Evolutionary conservation across 129 eudicot genomes (phyloP).

Genomic region (Artemisia annua): DNA sequence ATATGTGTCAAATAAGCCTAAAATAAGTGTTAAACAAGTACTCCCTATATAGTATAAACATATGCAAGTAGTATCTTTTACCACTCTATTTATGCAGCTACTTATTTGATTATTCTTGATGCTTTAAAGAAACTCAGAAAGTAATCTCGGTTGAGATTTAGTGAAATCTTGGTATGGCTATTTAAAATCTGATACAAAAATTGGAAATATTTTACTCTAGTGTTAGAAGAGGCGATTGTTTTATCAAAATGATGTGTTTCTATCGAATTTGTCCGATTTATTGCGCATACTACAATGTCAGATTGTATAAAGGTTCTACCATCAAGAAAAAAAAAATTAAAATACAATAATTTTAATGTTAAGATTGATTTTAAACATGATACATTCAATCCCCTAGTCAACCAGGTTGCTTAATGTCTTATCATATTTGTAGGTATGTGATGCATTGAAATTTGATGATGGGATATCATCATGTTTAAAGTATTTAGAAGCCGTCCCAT

Average conservation of each 20-base stretch:
- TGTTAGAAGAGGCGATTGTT: background rate
- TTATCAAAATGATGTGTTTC: background rate
- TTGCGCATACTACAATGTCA: background rate
- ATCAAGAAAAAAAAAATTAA: background rate
- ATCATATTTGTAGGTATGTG: slow-evolving; percentile 56
- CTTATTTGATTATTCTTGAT: too few relatives aligned
- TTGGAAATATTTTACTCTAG: too few relatives aligned
- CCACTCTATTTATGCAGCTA: too few relatives aligned
- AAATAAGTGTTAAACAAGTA: too few relatives aligned
- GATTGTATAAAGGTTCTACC: background rate
- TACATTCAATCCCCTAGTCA: background rate
- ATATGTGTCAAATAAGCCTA: too few relatives aligned
- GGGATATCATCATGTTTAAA: slow-evolving; percentile 75
- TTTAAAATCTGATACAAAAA: too few relatives aligned
- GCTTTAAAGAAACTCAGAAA: too few relatives aligned
- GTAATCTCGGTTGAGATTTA: too few relatives aligned
- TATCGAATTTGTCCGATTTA: background rate
- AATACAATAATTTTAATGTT: background rate
- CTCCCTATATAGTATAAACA: too few relatives aligned
- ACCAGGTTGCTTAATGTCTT: slow-evolving; percentile 1
- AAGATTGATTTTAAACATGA: slow-evolving; percentile 6
- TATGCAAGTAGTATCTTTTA: too few relatives aligned
- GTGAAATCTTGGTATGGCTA: too few relatives aligned
- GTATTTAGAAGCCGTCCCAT: slow-evolving; percentile 83
- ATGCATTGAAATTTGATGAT: slow-evolving; percentile 72